These are phyloP conservation scores for Claviceps sp. DNA, from an alignment of 2,329 filamentous ascomycete genomes.

Conservation along the genomic window DNA sequence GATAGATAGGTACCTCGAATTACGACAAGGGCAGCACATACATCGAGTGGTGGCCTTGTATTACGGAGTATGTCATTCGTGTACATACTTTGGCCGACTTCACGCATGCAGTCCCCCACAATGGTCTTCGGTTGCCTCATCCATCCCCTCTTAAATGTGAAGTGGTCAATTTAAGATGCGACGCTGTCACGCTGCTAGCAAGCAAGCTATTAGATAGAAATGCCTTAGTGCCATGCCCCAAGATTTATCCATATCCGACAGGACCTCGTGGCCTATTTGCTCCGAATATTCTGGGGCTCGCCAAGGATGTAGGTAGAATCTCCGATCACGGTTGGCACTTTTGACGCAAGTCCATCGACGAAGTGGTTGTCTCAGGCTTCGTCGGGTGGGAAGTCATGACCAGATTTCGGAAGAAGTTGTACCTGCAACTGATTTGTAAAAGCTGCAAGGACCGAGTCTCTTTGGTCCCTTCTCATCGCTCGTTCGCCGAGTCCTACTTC, in stretches of 20 bases:
- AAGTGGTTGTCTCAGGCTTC: neutral
- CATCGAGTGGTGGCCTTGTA: neutral
- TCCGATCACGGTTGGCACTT: neutral
- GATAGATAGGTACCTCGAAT: neutral
- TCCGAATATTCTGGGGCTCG: slow-evolving; percentile 2
- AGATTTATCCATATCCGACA: neutral
- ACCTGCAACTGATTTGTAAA: neutral
- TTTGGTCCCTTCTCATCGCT: neutral
- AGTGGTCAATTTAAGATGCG: neutral
- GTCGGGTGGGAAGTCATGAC: neutral
- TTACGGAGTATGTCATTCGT: neutral
- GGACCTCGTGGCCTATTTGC: slow-evolving; percentile 2
- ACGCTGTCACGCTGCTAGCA: neutral
- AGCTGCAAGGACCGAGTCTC: neutral
- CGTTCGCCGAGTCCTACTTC: neutral
- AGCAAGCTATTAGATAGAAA: slow-evolving; percentile 5
- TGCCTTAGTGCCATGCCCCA: neutral
- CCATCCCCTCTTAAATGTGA: neutral
- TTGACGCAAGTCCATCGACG: neutral
- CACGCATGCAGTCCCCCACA: neutral
- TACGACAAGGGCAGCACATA: neutral
- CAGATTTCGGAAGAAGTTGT: slow-evolving; percentile 1
- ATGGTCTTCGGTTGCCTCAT: neutral
- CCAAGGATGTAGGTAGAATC: neutral
- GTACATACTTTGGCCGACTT: neutral